Conservation (phyloP, 1,284 basidiomycete species). For the Ganoderma meredithae region DNA sequence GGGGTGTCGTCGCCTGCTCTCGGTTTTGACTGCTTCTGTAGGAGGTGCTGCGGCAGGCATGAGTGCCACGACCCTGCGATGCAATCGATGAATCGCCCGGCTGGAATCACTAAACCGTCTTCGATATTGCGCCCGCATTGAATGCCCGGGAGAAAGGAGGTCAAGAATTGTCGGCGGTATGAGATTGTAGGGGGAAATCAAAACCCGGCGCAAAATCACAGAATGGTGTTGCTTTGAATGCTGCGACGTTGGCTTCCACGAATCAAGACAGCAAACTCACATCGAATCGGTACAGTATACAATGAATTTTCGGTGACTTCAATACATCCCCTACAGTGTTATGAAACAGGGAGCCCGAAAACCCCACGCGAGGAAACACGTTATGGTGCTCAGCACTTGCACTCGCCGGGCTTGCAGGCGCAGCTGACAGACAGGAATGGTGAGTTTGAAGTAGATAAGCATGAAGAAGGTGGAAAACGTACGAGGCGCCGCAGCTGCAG, state of each 20-base stretch:
- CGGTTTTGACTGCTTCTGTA: background rate
- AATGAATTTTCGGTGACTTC: constrained; percentile 2
- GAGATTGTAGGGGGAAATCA: background rate
- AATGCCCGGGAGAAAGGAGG: background rate
- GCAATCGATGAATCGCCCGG: background rate
- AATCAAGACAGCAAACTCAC: background rate
- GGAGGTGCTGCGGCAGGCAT: background rate
- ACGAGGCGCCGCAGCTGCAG: constrained; percentile 28
- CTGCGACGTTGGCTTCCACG: background rate
- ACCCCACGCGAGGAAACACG: background rate
- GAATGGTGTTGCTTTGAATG: background rate
- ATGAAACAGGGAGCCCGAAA: background rate
- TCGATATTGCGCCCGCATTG: background rate
- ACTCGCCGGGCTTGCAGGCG: constrained; percentile 32
- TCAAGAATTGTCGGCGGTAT: background rate
- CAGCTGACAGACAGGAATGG: constrained; percentile 13
- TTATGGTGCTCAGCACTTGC: constrained; percentile 28
- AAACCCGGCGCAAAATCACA: background rate
- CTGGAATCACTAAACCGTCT: no score
- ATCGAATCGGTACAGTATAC: background rate
- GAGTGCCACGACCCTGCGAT: background rate
- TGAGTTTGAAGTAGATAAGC: background rate
- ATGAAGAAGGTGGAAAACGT: background rate
- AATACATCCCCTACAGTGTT: constrained; percentile 18
- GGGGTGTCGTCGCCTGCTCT: background rate